Evolutionary conservation across 176 grass and related monocot species (phyloP), one percentile per base, ranked within the genome.

Genomic region (Saccharum officinarum): DNA sequence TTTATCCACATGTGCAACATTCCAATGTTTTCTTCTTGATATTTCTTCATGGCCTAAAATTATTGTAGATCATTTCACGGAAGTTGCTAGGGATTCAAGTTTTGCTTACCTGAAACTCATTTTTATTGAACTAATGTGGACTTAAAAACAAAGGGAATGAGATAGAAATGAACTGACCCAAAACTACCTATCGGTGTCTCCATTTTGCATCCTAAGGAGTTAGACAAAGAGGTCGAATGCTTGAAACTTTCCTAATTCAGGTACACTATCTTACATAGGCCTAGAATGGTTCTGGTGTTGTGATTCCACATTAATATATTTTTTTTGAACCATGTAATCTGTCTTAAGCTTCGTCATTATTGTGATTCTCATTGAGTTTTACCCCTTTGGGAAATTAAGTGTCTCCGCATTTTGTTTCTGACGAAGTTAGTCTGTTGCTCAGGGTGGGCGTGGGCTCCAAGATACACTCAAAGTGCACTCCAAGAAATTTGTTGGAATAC

Each of bases 401-500:
- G 37, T 71, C 15, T 89, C 80, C 18, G n/a, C 41, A 8, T 60
- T 84, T 65, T 76, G 45, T 74, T 63, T 31, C 45, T 91, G 77
- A 85, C 78, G 49, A 76, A 77, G 31, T 81, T 54, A 69, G 73
- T 84, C 26, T 71, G 36, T 23, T 88, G 66, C 54, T 34, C 69
- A 98, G 96, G 93, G 91, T 76, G 96, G 96, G 50, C 86, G 85
- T 77, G 96, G 96, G 40, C 93, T 98, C 81, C 93, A 98, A 77
- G 82, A 89, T 80, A 92, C 93, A 73, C 86, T 98, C 28, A 94
- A 93, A 94, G 73, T 86, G 76, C 88, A 92, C 84, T 93, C 93
- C 14, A 98, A 83, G 84, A 98, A 98, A 90, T 98, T 98, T 87
- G 68, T 95, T 46, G 96, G 96, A 55, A 91, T 98, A 85, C 91